Percentiles rank a stretch among this genome's conserved stretches.
These are phyloP conservation scores for Stemphylium lycopersici DNA, from an alignment of 2,329 filamentous ascomycete species.

Conservation along the genomic window DNA sequence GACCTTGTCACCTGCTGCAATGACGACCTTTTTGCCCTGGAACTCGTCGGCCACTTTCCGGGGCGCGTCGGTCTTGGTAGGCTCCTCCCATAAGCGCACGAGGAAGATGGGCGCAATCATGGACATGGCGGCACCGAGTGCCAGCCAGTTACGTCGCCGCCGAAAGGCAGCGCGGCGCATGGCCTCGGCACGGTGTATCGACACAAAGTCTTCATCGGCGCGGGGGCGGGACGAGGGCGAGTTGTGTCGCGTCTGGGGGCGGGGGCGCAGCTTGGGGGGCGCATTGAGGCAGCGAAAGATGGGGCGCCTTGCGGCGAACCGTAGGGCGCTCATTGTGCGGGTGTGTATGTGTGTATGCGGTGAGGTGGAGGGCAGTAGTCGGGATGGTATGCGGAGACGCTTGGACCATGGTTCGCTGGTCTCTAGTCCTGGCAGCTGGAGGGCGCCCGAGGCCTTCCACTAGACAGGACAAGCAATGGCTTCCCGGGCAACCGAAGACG, in stretches of 20 bases:
- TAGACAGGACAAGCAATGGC: not conserved
- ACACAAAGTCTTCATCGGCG: conserved; percentile 38
- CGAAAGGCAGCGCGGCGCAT: conserved; percentile 36
- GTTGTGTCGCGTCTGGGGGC: conserved; percentile 24
- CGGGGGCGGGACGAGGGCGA: conserved; percentile 23
- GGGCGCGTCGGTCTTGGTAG: conserved; percentile 39
- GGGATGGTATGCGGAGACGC: conserved; percentile 12
- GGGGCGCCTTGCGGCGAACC: conserved; percentile 38
- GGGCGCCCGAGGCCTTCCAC: too few species aligned
- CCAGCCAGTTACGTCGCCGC: conserved; percentile 41
- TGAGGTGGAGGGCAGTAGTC: not conserved
- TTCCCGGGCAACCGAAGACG: not conserved
- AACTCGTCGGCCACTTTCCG: conserved; percentile 49
- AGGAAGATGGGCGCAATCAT: conserved; percentile 48
- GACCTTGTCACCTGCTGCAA: conserved; percentile 68
- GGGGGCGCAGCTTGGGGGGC: conserved; percentile 17
- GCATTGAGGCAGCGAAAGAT: conserved; percentile 37
- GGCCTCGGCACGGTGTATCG: conserved; percentile 43
- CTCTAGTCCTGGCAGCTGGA: too few species aligned
- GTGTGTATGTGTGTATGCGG: conserved; percentile 14
- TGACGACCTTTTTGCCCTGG: conserved; percentile 62
- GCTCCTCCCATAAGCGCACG: conserved; percentile 41
- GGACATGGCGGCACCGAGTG: conserved; percentile 42
- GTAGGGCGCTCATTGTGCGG: conserved; percentile 39
- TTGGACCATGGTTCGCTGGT: conserved; percentile 6